Evolutionary conservation across 106 monocot species (phyloP).

Genomic region (Cymbidium sinense): DNA sequence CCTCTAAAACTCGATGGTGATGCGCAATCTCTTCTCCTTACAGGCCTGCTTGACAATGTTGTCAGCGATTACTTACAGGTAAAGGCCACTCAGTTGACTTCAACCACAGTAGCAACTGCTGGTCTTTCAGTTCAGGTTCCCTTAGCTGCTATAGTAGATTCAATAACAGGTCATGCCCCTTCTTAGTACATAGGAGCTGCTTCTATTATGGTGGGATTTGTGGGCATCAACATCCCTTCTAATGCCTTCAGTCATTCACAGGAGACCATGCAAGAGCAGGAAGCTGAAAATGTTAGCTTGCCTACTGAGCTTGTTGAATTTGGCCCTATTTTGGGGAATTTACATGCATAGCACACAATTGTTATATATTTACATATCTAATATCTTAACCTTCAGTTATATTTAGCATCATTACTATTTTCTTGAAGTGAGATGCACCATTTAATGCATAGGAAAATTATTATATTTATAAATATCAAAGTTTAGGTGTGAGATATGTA

Average conservation of each 20-base stretch:
- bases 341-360: too few species aligned
- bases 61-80: conserved; percentile 92
- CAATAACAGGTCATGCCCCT: conserved; percentile 70
- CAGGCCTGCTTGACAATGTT: conserved; percentile 88
- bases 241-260: conserved; percentile 9
- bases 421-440: too few species aligned
- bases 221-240: conserved; percentile 67
- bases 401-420: too few species aligned
- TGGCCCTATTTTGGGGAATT: too few species aligned
- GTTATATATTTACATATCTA: too few species aligned
- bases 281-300: neutral
- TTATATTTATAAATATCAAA: too few species aligned
- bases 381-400: too few species aligned
- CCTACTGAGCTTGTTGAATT: neutral
- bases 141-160: conserved; percentile 75
- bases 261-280: conserved; percentile 7
- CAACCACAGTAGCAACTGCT: conserved; percentile 90
- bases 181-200: conserved; percentile 60
- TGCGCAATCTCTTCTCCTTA: neutral
- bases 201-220: conserved; percentile 74
- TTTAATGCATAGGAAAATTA: too few species aligned
- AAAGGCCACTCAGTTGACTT: conserved; percentile 73
- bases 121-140: conserved; percentile 94
- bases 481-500: too few species aligned
- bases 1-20: too few species aligned